phyloP scores from a whole-genome alignment of 2,329 filamentous ascomycete species.

The Aspergillus ochraceus region DNA sequence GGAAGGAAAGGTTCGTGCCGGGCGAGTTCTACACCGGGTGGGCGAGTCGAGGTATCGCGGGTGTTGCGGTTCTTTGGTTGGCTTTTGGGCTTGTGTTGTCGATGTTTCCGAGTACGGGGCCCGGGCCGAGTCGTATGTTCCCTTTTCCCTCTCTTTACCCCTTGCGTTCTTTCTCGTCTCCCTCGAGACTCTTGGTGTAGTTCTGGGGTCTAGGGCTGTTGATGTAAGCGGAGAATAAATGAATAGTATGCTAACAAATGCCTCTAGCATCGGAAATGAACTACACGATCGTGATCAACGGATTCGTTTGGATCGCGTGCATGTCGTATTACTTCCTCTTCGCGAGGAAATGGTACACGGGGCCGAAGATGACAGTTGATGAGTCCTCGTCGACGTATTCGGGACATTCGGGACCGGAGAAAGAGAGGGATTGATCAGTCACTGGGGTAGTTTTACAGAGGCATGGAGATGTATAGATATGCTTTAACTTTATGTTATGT shows the following conservation, averaged over 20 bases:
- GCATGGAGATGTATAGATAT: too few species aligned
- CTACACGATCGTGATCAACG: slow-evolving; percentile 63
- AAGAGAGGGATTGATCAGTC: background rate
- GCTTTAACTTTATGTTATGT: too few species aligned
- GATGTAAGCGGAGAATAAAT: background rate
- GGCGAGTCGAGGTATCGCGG: slow-evolving; percentile 55
- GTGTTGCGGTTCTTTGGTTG: slow-evolving; percentile 55
- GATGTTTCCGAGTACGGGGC: slow-evolving; percentile 61
- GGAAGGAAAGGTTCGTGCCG: slow-evolving; percentile 58
- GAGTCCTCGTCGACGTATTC: background rate
- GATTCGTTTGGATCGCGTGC: slow-evolving; percentile 58
- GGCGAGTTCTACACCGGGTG: slow-evolving; percentile 61
- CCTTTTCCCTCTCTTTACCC: slow-evolving; percentile 5
- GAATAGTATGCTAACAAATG: background rate
- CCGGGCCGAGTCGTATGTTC: slow-evolving; percentile 49
- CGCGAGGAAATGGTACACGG: slow-evolving; percentile 62
- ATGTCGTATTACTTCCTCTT: slow-evolving; percentile 58
- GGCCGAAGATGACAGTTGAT: slow-evolving; percentile 59
- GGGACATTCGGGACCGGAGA: background rate
- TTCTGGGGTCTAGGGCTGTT: too few species aligned
- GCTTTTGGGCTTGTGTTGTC: slow-evolving; percentile 56
- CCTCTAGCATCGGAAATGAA: slow-evolving; percentile 55
- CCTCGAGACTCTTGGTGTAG: too few species aligned
- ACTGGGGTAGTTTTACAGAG: too few species aligned
- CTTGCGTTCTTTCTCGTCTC: background rate